Evolutionary conservation across 2,329 filamentous ascomycete species (phyloP).

Genomic region (Colletotrichum sp.): DNA sequence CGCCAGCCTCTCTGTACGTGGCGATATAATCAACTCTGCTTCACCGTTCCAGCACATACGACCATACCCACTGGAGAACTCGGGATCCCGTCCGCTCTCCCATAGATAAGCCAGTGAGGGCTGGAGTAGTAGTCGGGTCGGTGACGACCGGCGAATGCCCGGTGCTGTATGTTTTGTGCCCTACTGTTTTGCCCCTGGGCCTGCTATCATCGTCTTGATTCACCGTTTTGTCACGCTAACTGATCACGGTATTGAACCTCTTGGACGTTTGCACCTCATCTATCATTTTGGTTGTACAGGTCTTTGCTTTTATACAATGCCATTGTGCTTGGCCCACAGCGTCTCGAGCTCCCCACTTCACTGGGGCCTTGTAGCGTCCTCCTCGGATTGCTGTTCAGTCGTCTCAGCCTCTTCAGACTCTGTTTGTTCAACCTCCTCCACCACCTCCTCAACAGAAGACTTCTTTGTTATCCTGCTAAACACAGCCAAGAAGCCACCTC

Average conservation of each 20-base stretch:
- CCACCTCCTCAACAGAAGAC: neutral
- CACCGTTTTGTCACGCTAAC: neutral
- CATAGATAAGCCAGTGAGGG: slow-evolving; percentile 15
- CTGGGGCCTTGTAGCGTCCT: neutral
- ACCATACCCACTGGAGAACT: slow-evolving; percentile 17
- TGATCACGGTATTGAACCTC: neutral
- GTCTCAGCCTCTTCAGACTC: neutral
- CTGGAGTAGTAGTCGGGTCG: slow-evolving; percentile 14
- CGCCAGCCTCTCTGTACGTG: neutral
- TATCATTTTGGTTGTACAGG: neutral
- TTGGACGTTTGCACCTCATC: neutral
- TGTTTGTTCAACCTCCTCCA: neutral
- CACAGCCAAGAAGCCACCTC: slow-evolving; percentile 46
- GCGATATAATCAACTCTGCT: neutral
- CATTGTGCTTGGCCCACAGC: neutral
- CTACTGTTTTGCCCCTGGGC: neutral
- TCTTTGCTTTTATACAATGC: neutral
- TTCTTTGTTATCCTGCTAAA: slow-evolving; percentile 19
- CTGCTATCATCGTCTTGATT: neutral
- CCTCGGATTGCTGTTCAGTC: neutral
- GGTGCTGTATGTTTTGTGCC: neutral
- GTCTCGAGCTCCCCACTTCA: neutral
- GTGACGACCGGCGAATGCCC: neutral
- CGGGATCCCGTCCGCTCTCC: slow-evolving; percentile 20
- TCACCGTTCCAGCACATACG: neutral